Conservation (phyloP, 306 rosid genomes). For the Vachellia collinsii region DNA sequence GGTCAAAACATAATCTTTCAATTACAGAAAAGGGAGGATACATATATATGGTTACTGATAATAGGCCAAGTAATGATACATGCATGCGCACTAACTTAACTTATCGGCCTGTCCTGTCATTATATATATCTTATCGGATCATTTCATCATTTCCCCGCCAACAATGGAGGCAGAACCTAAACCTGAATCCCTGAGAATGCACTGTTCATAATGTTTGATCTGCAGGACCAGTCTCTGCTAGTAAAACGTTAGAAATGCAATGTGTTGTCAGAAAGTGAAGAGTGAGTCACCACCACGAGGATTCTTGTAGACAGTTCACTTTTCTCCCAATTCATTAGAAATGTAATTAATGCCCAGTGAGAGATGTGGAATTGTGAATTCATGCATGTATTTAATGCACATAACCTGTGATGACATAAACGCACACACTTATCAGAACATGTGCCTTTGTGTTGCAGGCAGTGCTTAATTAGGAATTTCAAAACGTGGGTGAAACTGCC, state of each 20-base stretch:
- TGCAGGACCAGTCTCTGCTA: background rate
- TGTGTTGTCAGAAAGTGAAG: background rate
- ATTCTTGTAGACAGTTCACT: background rate
- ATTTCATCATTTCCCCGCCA: background rate
- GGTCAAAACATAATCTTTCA: background rate
- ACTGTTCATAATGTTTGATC: background rate
- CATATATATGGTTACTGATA: background rate
- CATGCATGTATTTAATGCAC: too few species aligned
- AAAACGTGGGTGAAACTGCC: too few species aligned
- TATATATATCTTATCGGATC: background rate
- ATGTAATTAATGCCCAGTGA: too few species aligned
- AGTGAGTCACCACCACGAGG: background rate
- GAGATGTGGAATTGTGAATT: too few species aligned
- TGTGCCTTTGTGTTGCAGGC: too few species aligned
- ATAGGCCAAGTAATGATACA: background rate
- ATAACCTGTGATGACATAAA: too few species aligned
- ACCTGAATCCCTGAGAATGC: background rate
- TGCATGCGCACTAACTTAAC: background rate
- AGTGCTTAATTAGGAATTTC: too few species aligned
- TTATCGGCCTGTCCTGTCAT: background rate
- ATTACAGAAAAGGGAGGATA: background rate
- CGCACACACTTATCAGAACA: too few species aligned
- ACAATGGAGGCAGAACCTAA: background rate
- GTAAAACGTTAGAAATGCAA: background rate
- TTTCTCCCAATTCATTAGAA: background rate